Conservation (phyloP, 176 grass and related monocot species). For the Eleusine coracana region DNA sequence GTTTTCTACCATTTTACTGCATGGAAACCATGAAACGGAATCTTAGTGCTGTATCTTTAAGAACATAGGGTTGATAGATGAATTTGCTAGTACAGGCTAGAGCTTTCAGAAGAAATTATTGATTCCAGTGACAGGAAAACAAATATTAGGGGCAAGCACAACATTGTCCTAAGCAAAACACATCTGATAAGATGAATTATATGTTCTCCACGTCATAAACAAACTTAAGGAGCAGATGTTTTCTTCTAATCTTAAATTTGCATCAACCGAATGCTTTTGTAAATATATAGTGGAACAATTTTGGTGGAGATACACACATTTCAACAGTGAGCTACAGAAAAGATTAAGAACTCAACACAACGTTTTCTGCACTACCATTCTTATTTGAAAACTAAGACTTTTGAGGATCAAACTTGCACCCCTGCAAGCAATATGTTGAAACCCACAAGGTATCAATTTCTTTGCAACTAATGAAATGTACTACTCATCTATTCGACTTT, state of each 20-base stretch:
- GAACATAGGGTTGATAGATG: neutral
- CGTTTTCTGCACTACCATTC: too few species aligned
- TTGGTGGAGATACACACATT: neutral
- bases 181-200: neutral
- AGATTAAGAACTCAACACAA: neutral
- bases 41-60: neutral
- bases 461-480: neutral
- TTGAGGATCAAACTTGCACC: neutral
- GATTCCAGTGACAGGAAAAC: neutral
- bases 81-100: neutral
- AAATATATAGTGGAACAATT: neutral
- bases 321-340: neutral
- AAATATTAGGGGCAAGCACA: neutral
- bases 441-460: neutral
- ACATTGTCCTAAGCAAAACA: neutral
- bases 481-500: neutral
- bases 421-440: neutral
- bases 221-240: neutral
- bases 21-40: neutral
- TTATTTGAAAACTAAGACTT: too few species aligned
- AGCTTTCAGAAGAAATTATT: neutral
- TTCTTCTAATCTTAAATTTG: neutral
- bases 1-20: neutral
- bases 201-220: neutral
- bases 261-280: neutral